Evolutionary conservation across 352 stramenopile species (phyloP), one percentile per base, ranked within the genome.

Genomic region (Chrysophaeum taylorii): DNA sequence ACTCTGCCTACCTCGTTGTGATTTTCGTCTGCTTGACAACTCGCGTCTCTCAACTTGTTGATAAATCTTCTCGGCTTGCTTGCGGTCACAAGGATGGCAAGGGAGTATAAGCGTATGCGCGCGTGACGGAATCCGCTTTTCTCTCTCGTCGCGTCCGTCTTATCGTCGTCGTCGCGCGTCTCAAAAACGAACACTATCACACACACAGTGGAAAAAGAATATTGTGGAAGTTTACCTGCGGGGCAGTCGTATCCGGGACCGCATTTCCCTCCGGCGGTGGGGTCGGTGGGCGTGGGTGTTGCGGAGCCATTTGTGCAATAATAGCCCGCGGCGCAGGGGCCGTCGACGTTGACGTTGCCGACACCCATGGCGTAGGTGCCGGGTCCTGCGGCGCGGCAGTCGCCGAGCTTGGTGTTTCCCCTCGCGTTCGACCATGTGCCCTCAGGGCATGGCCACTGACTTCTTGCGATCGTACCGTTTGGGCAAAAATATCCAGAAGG

Each of bases 181-280:
- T n/a, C n/a, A n/a, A 80, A 92, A 21, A 80, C 86, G n/a, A n/a
- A 31, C 71, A 50, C 0, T 79, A 83, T 74, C 85, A 92, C 12
- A 71, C 64, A 0, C 82, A 18, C 79, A 77, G 37, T 80, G 82
- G 39, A 82, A 45, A 15, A 87, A 74, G 0, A 70, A 38, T 5
- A 68, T 62, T 0, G 64, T 36, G 16, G 83, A 90, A 12, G 75
- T 73, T 0, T 82, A 85, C 87, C 86, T n/a, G 85, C 79, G 2
- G 85, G 76, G 57, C 91, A 96, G 43, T 81, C 92, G 73, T 85
- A 91, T 4, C 90, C 90, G 18, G 84, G 82, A n/a, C 86, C 82
- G 72, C 90, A 96, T 5, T 80, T 82, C 27, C 79, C 70, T 0
- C 81, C 75, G 33, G 82, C 78, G 0, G 75, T 27, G n/a, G 38